Conservation (phyloP, 176 grass and related monocot genomes). For the Oryza meridionalis region DNA sequence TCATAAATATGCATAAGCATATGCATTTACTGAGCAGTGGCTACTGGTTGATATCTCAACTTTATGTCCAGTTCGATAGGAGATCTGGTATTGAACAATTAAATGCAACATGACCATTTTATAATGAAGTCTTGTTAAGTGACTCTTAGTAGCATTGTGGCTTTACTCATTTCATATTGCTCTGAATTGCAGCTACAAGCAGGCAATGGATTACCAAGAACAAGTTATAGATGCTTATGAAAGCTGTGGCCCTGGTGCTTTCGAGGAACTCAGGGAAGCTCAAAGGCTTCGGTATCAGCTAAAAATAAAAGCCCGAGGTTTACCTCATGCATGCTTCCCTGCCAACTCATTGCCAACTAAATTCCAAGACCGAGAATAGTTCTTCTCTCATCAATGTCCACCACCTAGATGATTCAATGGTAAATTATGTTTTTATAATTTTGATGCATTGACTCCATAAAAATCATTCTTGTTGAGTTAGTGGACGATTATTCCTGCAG, state of each 20-base stretch:
- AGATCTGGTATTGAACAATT: constrained; percentile 1
- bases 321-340: constrained; percentile 57
- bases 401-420: constrained; percentile 10
- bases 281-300: constrained; percentile 52
- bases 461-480: neutral
- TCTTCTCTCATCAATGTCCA: neutral
- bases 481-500: neutral
- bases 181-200: constrained; percentile 49
- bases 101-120: constrained; percentile 31
- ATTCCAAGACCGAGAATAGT: constrained; percentile 27
- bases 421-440: constrained; percentile 29
- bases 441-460: neutral
- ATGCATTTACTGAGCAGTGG: neutral
- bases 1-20: neutral
- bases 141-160: neutral
- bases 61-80: constrained; percentile 1
- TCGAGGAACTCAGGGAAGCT: constrained; percentile 49
- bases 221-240: constrained; percentile 52
- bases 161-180: constrained; percentile 25
- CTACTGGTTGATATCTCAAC: neutral
- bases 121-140: constrained; percentile 1
- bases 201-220: constrained; percentile 60
- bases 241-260: constrained; percentile 38
- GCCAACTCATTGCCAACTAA: constrained; percentile 56
- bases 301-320: constrained; percentile 56